phyloP scores from a whole-genome alignment of 75 land plant species.

The Gnetum montanum region DNA sequence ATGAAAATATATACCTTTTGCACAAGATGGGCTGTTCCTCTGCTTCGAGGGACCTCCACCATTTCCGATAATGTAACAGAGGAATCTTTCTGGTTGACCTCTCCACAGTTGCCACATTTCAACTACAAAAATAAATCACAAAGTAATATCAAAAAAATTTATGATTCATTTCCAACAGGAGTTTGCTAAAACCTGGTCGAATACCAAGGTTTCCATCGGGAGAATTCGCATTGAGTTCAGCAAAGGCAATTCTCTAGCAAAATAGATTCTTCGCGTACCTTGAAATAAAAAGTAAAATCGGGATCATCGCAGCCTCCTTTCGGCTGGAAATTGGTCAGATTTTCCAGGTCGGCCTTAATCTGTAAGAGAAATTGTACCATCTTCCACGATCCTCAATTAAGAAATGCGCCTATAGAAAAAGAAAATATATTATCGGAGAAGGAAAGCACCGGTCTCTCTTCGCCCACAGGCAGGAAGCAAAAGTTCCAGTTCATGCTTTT shows the following conservation, averaged over 20 bases:
- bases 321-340: constrained; percentile 70
- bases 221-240: too few species aligned
- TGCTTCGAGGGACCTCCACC: constrained; percentile 54
- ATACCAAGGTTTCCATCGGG: too few species aligned
- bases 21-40: constrained; percentile 64
- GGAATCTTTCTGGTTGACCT: constrained; percentile 62
- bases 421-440: too few species aligned
- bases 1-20: constrained; percentile 91
- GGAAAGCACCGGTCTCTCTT: too few species aligned
- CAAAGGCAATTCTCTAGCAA: too few species aligned
- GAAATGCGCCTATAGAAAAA: too few species aligned
- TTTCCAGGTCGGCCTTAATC: constrained; percentile 84
- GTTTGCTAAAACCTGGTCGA: too few species aligned
- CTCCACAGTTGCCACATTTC: constrained; percentile 87
- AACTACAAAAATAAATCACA: constrained; percentile 30
- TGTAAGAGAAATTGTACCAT: constrained; percentile 73
- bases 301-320: constrained; percentile 73
- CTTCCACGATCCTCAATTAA: background rate
- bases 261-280: too few species aligned
- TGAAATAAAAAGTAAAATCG: constrained; percentile 69
- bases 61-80: constrained; percentile 56
- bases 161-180: too few species aligned
- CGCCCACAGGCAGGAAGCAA: too few species aligned
- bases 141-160: background rate
- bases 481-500: too few species aligned